Conservation (phyloP, 208 protist species). For the Trichomonas vaginalis region DNA sequence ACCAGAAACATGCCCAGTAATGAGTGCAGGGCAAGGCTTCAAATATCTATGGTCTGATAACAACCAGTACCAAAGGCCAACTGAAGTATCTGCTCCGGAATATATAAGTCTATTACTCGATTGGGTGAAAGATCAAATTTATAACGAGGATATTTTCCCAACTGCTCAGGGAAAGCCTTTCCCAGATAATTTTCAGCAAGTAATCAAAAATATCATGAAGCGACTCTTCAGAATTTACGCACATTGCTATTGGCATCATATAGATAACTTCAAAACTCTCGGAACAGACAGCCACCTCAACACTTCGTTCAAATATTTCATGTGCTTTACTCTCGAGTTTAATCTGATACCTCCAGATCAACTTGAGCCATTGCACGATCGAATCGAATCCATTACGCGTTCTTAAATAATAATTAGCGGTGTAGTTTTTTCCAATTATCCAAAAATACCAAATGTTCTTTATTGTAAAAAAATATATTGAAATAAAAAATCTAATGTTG, state of each 20-base stretch:
- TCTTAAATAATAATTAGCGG: neutral
- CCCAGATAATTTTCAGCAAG: constrained; percentile 54
- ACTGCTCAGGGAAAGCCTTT: constrained; percentile 32
- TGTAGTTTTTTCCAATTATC: neutral
- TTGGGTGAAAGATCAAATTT: constrained; percentile 70
- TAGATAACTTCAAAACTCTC: constrained; percentile 70
- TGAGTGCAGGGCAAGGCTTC: constrained; percentile 47
- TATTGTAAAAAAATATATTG: too few species aligned
- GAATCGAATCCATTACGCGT: neutral
- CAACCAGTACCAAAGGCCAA: constrained; percentile 70
- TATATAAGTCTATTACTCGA: constrained; percentile 89
- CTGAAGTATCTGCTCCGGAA: constrained; percentile 73
- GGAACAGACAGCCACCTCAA: constrained; percentile 83
- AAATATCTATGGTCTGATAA: constrained; percentile 72
- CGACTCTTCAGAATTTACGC: constrained; percentile 92
- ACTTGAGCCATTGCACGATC: neutral
- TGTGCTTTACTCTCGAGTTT: constrained; percentile 61
- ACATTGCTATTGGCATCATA: constrained; percentile 94
- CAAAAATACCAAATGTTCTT: neutral
- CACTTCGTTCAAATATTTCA: constrained; percentile 66
- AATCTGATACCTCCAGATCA: constrained; percentile 26
- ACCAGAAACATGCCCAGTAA: constrained; percentile 66
- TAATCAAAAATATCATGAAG: constrained; percentile 85
- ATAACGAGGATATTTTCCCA: constrained; percentile 3
- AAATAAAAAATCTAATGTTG: too few species aligned